Conservation (phyloP, 495 filamentous ascomycete species). For the Hypoxylon trugodes region DNA sequence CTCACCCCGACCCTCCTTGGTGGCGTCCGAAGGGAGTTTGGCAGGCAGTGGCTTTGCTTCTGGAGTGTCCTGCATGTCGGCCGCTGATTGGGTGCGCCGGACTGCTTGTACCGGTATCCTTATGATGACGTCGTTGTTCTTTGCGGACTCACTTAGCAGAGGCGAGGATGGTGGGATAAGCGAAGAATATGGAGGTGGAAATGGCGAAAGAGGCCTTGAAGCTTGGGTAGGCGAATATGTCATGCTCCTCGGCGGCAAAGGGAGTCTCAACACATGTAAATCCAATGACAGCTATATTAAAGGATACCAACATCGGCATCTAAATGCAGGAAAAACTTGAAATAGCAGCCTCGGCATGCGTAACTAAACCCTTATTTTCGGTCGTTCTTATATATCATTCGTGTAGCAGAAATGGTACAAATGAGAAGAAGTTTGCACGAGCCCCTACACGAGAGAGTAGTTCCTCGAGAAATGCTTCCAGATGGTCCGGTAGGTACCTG, state of each 20-base stretch:
- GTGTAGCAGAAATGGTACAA: too few species aligned
- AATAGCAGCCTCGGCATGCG: too few species aligned
- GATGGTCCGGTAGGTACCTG: too few species aligned
- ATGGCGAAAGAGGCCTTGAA: neutral
- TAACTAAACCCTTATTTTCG: too few species aligned
- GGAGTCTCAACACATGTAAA: too few species aligned
- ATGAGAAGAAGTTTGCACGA: too few species aligned
- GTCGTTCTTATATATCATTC: too few species aligned
- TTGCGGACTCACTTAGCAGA: neutral
- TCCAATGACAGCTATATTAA: too few species aligned
- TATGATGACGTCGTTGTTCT: neutral
- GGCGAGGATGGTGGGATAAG: neutral
- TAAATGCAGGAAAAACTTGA: too few species aligned
- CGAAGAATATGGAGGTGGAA: conserved; percentile 20
- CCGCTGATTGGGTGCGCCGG: conserved; percentile 10
- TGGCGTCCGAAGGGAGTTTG: neutral
- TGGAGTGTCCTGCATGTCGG: neutral
- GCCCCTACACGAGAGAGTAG: too few species aligned
- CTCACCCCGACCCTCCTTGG: neutral
- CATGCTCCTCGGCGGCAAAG: conserved; percentile 11
- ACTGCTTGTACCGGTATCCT: neutral
- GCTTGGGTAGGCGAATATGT: neutral
- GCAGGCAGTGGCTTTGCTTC: conserved; percentile 26
- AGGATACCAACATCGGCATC: too few species aligned
- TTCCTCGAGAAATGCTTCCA: too few species aligned